Base-by-base conservation (phyloP, 495 filamentous ascomycete species). In the Darksidea phi region DNA sequence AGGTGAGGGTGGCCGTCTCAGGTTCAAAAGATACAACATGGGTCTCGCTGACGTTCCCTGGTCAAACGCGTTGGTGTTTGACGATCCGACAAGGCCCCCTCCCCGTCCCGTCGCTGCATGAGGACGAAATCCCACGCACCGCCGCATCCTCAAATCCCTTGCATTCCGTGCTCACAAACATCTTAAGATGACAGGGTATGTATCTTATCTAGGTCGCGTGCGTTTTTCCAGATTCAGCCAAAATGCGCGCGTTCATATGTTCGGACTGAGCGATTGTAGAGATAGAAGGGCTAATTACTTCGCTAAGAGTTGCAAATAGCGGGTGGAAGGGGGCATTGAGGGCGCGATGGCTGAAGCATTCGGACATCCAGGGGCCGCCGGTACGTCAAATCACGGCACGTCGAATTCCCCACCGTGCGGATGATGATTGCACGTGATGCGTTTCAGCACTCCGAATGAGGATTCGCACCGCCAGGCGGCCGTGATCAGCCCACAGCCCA, bases 31-130 rank as follows among this genome's bases (percentile, higher is more conserved):
- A 32, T 37, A 24, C 17, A 11, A 18, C 37, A 8, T n/a, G 51
- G 61, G 28, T 64, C 48, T 10, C 48, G 54, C 61, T 49, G 55
- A 49, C 54, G 47, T 57, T n/a, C 42, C 11, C n/a, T 24, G 26
- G 26, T 63, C 45, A 63, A 63, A 63, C 61, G 48, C 61, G 61
- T 59, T 48, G 48, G 61, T 32, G 61, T 64, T 64, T 64, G 48
- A 38, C 15, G 57, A 54, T 24, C 34, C 41, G 54, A 57, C 54
- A 26, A 58, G 48, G 7, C 11, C 18, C 18, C 11, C 36, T 48
- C 58, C 61, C 53, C 49, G 49, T 32, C 48, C 25, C 54, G 61
- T 64, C 48, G 25, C 61, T 59, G 61, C 32, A 51, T 54, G 41
- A n/a, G 41, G 15, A 15, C 13, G 18, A 43, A 13, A 43, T 20